Base-by-base conservation (phyloP, 2,329 filamentous ascomycete genomes). In the Talaromyces amestolkiae region DNA sequence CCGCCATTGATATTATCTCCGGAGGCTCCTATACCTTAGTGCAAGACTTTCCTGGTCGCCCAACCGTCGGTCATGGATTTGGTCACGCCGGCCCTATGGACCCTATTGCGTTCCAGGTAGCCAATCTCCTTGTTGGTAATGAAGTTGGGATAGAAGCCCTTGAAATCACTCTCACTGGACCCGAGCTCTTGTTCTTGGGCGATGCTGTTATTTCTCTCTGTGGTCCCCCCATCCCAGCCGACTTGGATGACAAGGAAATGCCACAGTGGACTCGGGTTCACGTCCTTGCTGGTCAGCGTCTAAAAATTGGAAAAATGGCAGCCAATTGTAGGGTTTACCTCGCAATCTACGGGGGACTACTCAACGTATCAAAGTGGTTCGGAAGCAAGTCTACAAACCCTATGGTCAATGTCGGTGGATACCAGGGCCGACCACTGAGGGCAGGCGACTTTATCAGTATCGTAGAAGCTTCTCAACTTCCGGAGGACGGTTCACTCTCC, bases 121-220 rank as follows among this genome's bases (percentile, higher is more conserved):
- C 47, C 47, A 90, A 89, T 68, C 76, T 84, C 22, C 78, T 89
- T 1, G 86, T 85, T 0, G 86, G 86, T 0, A 89, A 89, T 62
- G 69, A 79, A 0, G 71, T 78, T 0, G 80, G 79, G 0, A 80
- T 75, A 3, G 87, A 87, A 71, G 81, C 80, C 0, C 73, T 90
- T 0, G 87, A 90, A 69, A 85, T 88, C 31, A 89, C 87, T 0
- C 69, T 88, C 17, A 83, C 79, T 15, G 87, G 87, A 0, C 87
- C 87, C 0, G 85, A 87, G 37, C 72, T 89, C 22, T 76, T 77
- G 0, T 89, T 89, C 69, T 72, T 85, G 3, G 80, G 79, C 2
- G 75, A 82, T 15, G 86, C 86, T 1, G 75, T 87, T 1, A 78
- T 89, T 8, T 81, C 87, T 2, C 68, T 89, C 13, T 86, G 85